Percentiles rank a stretch among this genome's conserved stretches.
Conservation (phyloP, 2,329 filamentous ascomycete genomes). For the Colletotrichum scovillei region DNA sequence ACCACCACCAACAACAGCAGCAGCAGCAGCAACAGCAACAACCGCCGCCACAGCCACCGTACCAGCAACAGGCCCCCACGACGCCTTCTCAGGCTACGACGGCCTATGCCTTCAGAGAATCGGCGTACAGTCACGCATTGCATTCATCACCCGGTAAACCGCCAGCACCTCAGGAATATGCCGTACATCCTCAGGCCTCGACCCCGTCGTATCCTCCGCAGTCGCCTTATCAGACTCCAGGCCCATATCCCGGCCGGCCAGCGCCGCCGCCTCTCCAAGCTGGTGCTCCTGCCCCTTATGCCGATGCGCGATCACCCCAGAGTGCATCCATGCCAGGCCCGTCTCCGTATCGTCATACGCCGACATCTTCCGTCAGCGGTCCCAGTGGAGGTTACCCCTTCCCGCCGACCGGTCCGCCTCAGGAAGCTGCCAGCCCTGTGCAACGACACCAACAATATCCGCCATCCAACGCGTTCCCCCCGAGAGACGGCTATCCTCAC, state of each 20-base stretch:
- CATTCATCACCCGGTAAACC: constrained; percentile 62
- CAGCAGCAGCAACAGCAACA: constrained; percentile 43
- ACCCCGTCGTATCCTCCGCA: constrained; percentile 49
- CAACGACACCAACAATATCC: constrained; percentile 64
- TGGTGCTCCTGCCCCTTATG: constrained; percentile 48
- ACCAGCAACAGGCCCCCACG: constrained; percentile 37
- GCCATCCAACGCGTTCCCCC: constrained; percentile 54
- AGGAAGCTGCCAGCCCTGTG: constrained; percentile 60
- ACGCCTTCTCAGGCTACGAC: constrained; percentile 52
- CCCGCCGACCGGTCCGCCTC: constrained; percentile 54
- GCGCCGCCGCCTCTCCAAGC: constrained; percentile 59
- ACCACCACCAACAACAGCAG: constrained; percentile 38
- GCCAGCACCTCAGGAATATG: constrained; percentile 57
- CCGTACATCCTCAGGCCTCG: constrained; percentile 39
- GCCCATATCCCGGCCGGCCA: constrained; percentile 56
- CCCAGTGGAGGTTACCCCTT: constrained; percentile 62
- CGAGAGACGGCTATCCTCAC: constrained; percentile 60
- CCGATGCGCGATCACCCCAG: constrained; percentile 64
- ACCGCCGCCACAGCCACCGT: constrained; percentile 41
- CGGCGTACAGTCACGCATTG: constrained; percentile 41
- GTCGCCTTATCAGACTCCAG: constrained; percentile 51
- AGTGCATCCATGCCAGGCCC: constrained; percentile 54
- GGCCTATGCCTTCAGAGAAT: constrained; percentile 62
- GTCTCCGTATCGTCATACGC: constrained; percentile 63
- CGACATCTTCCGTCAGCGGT: constrained; percentile 56